Evolutionary conservation across 2,329 filamentous ascomycete genomes (phyloP).

Genomic region (Polytolypa hystricis): DNA sequence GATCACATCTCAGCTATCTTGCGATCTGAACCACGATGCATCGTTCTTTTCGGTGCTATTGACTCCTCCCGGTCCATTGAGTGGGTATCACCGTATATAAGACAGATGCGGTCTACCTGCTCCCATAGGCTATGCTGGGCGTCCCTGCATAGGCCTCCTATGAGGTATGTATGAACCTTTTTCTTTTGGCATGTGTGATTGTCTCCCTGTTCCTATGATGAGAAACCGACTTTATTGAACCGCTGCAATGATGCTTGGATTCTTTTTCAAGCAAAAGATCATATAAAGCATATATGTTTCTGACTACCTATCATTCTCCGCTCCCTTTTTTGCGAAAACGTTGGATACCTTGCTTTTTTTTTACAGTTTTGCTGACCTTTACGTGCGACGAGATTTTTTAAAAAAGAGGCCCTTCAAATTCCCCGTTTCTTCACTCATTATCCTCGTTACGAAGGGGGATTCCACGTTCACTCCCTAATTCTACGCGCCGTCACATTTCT

Average conservation of each 20-base stretch:
- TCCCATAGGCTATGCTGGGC: constrained; percentile 25
- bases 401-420: not conserved
- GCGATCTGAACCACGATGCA: too few species aligned
- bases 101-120: constrained; percentile 31
- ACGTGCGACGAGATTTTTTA: too few species aligned
- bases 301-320: not conserved
- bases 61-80: not conserved
- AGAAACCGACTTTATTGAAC: constrained; percentile 42
- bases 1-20: too few species aligned
- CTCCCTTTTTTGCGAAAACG: not conserved
- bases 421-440: not conserved
- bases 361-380: too few species aligned
- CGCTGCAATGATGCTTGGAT: constrained; percentile 53
- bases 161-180: constrained; percentile 24
- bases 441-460: not conserved
- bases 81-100: not conserved
- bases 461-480: not conserved
- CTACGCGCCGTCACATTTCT: not conserved
- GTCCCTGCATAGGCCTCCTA: constrained; percentile 18
- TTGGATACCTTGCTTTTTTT: not conserved
- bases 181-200: not conserved
- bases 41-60: too few species aligned
- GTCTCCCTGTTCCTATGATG: too few species aligned
- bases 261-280: constrained; percentile 30
- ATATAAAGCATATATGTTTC: constrained; percentile 20